Conservation (phyloP, 2,329 filamentous ascomycete species). For the Fusarium stilboides region DNA sequence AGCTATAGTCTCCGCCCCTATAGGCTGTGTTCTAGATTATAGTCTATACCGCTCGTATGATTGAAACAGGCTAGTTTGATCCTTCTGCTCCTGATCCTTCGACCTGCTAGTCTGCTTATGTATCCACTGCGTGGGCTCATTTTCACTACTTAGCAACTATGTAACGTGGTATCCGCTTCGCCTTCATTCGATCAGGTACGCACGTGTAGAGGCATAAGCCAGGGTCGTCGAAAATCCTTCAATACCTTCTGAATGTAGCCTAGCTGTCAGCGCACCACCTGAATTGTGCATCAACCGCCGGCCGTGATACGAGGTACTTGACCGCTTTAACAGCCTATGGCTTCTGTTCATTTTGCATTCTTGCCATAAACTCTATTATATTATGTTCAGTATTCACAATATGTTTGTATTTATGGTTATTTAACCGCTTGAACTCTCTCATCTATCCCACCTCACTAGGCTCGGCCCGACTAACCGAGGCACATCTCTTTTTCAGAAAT, state of each 20-base stretch:
- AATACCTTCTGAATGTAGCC: background rate
- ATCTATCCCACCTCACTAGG: too few species aligned
- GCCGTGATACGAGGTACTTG: background rate
- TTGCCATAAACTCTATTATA: too few species aligned
- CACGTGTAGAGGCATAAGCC: background rate
- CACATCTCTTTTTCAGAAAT: too few species aligned
- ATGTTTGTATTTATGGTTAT: too few species aligned
- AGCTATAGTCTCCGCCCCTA: background rate
- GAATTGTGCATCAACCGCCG: background rate
- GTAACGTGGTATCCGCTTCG: background rate
- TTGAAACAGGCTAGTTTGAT: background rate
- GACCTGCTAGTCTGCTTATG: background rate
- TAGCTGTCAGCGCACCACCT: background rate
- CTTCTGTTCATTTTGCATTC: too few species aligned
- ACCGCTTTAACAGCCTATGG: too few species aligned
- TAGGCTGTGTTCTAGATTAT: background rate
- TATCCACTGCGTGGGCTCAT: background rate
- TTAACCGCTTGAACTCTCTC: too few species aligned
- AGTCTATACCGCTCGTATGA: background rate
- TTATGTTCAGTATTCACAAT: too few species aligned
- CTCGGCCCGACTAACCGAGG: too few species aligned
- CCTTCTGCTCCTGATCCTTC: background rate
- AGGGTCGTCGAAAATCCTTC: background rate
- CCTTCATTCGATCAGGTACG: background rate
- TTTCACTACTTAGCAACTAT: background rate